Conservation (phyloP, 2,329 filamentous ascomycete genomes). For the Pseudogymnoascus sp. region DNA sequence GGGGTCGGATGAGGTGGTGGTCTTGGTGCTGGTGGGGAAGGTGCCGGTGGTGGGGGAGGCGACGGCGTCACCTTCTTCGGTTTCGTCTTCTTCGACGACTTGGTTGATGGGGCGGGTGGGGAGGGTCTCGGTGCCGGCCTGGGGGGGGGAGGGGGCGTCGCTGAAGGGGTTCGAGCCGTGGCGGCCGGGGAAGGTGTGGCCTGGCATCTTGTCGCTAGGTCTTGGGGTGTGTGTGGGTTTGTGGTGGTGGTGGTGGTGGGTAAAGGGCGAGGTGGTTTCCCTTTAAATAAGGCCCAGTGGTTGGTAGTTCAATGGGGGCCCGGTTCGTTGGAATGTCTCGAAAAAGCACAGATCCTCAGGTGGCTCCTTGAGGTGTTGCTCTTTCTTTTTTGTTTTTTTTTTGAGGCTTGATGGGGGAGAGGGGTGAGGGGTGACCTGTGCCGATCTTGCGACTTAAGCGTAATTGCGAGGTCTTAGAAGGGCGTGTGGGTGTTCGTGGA, state of each 20-base stretch:
- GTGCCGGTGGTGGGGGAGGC: constrained; percentile 63
- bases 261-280: background rate
- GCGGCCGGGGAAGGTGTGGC: constrained; percentile 67
- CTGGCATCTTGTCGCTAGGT: constrained; percentile 51
- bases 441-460: background rate
- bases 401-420: background rate
- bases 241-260: background rate
- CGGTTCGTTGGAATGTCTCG: background rate
- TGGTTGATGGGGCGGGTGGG: constrained; percentile 50
- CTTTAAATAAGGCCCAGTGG: background rate
- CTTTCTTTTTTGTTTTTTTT: background rate
- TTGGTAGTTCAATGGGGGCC: background rate
- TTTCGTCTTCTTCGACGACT: constrained; percentile 40
- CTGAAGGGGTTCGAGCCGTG: constrained; percentile 67
- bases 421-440: background rate
- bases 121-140: constrained; percentile 31
- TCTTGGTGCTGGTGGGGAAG: constrained; percentile 42
- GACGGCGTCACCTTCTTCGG: constrained; percentile 69
- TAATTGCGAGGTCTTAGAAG: background rate
- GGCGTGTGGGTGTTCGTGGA: background rate
- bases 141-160: constrained; percentile 24
- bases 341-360: constrained; percentile 24
- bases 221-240: background rate
- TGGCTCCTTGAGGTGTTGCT: background rate
- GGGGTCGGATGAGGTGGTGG: constrained; percentile 6